A percentile compares a stretch with the other conserved stretches of the same genome.
phyloP scores from a whole-genome alignment of 2,329 filamentous ascomycete genomes.

The Talaromyces sp. region DNA sequence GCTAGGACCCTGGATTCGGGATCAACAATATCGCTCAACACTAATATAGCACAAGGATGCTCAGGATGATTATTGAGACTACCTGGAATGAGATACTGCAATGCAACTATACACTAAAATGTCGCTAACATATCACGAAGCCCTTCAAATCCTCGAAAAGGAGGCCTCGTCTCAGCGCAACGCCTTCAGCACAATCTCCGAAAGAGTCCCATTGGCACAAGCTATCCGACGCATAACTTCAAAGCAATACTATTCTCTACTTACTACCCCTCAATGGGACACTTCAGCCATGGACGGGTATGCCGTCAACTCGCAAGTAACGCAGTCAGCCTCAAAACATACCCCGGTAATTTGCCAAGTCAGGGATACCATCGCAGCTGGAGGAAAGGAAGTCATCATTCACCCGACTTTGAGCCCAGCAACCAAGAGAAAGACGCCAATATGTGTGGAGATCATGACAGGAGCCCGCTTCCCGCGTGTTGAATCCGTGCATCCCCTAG shows the following conservation, averaged over 20 bases:
- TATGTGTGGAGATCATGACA: slow-evolving; percentile 32
- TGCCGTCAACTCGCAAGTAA: slow-evolving; percentile 24
- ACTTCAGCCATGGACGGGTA: slow-evolving; percentile 33
- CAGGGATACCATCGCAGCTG: slow-evolving; percentile 21
- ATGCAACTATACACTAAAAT: neutral
- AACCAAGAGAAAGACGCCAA: neutral
- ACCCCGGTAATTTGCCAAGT: slow-evolving; percentile 23
- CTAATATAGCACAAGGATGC: neutral
- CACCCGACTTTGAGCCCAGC: neutral
- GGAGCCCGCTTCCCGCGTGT: slow-evolving; percentile 28
- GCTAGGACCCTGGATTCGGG: neutral
- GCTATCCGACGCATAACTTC: slow-evolving; percentile 9
- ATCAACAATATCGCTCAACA: neutral
- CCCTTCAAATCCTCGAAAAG: neutral
- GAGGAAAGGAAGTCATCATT: slow-evolving; percentile 19
- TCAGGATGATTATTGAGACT: neutral
- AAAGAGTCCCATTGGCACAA: slow-evolving; percentile 1
- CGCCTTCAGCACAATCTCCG: neutral
- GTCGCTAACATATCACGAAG: neutral
- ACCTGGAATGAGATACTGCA: neutral
- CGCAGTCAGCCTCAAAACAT: slow-evolving; percentile 20
- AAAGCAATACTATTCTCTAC: slow-evolving; percentile 8
- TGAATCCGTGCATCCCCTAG: slow-evolving; percentile 1
- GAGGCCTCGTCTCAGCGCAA: neutral
- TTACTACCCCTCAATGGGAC: slow-evolving; percentile 25